Base-by-base conservation (phyloP, 2,329 filamentous ascomycete species). In the Arachnopeziza araneosa region DNA sequence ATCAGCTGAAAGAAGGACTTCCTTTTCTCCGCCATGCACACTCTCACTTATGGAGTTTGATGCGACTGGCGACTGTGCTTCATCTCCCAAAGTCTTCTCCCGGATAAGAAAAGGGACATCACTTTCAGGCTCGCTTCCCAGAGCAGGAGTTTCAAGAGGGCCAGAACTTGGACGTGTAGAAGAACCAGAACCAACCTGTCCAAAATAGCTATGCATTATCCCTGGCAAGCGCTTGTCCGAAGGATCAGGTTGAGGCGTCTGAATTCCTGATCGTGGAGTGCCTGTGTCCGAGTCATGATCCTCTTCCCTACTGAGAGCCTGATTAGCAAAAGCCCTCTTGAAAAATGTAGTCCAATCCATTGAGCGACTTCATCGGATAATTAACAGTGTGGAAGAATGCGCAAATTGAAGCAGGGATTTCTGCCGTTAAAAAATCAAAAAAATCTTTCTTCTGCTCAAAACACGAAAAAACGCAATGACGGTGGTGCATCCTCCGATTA, bases 171-270 rank as follows among this genome's bases (percentile, higher is more conserved):
- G 61, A 68, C 58, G 62, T 71, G 66, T 66, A 82, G 83, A 83
- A 86, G 87, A 85, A 80, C 84, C 85, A 82, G 84, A 84, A 97
- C 95, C 88, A 96, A 99, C 95, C 93, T 99, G 95, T 80, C 89
- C 89, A 84, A 98, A 96, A 83, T 95, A 97, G 82, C 89, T 96
- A 76, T 87, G 85, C 83, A 95, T 89, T 80, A 98, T 96, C 75
- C 92, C 91, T 68, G 95, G 95, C 74, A 96, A 82, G 78, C 95
- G 89, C 79, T 96, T 97, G 80, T 99, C 95, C 72, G 90, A 88
- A 65, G 89, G 88, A 77, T 98, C 93, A 68, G 95, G 95, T 72
- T 93, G 90, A 68, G 95, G 95, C 64, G 95, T 99, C 67, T 91
- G 90, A 75, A 96, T 85, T 72, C 93, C 92, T 69, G 93, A 96